phyloP scores from a whole-genome alignment of 2,329 filamentous ascomycete species.

The Monascus ruber region DNA sequence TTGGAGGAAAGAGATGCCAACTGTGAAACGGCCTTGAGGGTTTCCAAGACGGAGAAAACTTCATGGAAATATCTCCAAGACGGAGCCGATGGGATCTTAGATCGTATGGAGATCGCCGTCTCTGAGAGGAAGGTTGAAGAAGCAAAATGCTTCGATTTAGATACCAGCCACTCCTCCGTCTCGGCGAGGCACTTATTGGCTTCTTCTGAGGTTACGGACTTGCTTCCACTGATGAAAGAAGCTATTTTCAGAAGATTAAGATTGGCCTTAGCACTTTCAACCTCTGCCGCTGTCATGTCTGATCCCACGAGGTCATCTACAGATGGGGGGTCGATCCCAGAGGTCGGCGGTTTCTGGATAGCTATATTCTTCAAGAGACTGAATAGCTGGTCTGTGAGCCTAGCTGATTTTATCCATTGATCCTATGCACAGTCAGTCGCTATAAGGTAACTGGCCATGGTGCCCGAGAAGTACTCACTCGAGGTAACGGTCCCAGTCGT shows the following conservation, averaged over 20 bases:
- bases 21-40: slow-evolving; percentile 27
- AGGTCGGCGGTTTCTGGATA: slow-evolving; percentile 19
- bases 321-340: slow-evolving; percentile 15
- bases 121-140: slow-evolving; percentile 12
- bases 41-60: slow-evolving; percentile 28
- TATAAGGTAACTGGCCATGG: neutral
- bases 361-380: slow-evolving; percentile 20
- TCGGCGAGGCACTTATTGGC: slow-evolving; percentile 16
- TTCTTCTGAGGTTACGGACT: slow-evolving; percentile 17
- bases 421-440: slow-evolving; percentile 18
- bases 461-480: slow-evolving; percentile 14
- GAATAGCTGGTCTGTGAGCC: slow-evolving; percentile 25
- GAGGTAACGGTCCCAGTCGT: slow-evolving; percentile 27
- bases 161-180: slow-evolving; percentile 20
- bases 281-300: slow-evolving; percentile 26
- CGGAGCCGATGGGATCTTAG: slow-evolving; percentile 18
- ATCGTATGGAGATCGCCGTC: slow-evolving; percentile 14
- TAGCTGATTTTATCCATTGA: slow-evolving; percentile 23
- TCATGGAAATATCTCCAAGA: slow-evolving; percentile 33
- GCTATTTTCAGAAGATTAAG: slow-evolving; percentile 21
- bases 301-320: slow-evolving; percentile 14
- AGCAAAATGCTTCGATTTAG: slow-evolving; percentile 13
- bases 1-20: slow-evolving; percentile 20
- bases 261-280: slow-evolving; percentile 23
- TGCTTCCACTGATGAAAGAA: slow-evolving; percentile 22